Base-by-base conservation (phyloP, 2,329 filamentous ascomycete genomes). In the Aspergillus chevalieri region DNA sequence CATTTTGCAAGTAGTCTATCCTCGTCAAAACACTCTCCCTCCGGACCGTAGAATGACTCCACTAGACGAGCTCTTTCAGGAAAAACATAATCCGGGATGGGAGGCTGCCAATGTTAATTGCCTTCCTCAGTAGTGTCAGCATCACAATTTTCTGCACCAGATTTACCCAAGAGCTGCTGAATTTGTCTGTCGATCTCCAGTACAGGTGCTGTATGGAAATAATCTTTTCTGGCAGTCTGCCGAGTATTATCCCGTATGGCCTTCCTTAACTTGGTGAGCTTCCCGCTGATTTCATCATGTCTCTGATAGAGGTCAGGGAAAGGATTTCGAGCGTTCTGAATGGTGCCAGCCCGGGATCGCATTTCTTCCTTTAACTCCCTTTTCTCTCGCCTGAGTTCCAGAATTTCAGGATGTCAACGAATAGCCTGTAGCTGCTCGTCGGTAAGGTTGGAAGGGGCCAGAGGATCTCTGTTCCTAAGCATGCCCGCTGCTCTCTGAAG, bases 41-140 rank as follows among this genome's bases (percentile, higher is more conserved):
- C 44, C 15, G 56, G 50, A 1, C 57, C 47, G 28, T 65, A 63
- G 48, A 63, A 65, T 39, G 60, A 60, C 22, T 65, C 55, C 33
- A 60, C 46, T 8, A 65, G 57, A 30, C 52, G 53, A 9, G 52
- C 58, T 41, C 55, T 49, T 48, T 63, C 43, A 43, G 52, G 21
- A 54, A 65, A 65, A 6, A 60, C n/a, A 12, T 65, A 61, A 3
- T 55, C 34, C 1, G 49, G 58, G 26, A 39, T 61, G 45, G 55
- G 57, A 4, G 60, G 22, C 26, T 90, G 83, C 86, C 87, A 94
- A 69, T 88, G 92, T 14, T 76, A 73, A 59, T 92, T 83, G 54
- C 86, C 81, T 55, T 17, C 17, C 17, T 17, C 2, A 2, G 93
- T 89, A 22, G 73, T 77, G 47, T 90, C 78, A 28, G 80, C 82